Evolutionary conservation across 345 rosid species (phyloP).

Genomic region (Turnera subulata): DNA sequence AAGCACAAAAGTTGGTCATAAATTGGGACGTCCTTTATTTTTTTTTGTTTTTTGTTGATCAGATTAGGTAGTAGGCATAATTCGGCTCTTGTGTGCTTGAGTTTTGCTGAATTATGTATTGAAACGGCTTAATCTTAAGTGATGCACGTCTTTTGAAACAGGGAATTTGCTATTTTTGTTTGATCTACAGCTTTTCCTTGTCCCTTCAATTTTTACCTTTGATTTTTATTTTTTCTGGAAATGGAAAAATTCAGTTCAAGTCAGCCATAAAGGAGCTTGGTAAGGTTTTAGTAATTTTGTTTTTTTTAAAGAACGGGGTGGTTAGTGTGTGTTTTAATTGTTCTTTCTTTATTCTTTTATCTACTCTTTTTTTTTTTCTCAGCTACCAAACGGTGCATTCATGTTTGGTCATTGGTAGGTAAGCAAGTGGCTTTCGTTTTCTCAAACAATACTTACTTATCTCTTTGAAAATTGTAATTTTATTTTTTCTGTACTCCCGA

Average conservation of each 20-base stretch:
- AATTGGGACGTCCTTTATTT: background rate
- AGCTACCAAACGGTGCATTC: conserved; percentile 22
- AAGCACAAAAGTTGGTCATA: background rate
- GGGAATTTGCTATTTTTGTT: background rate
- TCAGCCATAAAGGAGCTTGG: conserved; percentile 6
- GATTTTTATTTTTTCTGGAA: conserved; percentile 1
- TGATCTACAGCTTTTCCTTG: conserved; percentile 3
- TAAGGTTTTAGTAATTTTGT: background rate
- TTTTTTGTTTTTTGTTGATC: conserved; percentile 17
- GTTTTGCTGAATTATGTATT: conserved; percentile 1
- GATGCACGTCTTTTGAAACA: background rate
- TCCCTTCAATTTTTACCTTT: background rate
- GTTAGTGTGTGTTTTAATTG: background rate
- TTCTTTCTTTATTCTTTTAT: conserved; percentile 1
- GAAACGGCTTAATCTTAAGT: conserved; percentile 6
- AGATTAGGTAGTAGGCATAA: conserved; percentile 3
- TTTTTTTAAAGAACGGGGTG: background rate
- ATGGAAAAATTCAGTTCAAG: conserved; percentile 25
- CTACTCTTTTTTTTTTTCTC: conserved; percentile 7
- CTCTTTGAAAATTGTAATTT: background rate
- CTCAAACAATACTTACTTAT: conserved; percentile 12
- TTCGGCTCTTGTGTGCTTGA: background rate
- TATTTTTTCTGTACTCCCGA: background rate
- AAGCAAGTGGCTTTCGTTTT: conserved; percentile 22
- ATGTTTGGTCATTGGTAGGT: conserved; percentile 38